Percentiles rank a stretch among this genome's conserved stretches.
Conservation (phyloP, 495 filamentous ascomycete species). For the Aspergillus sparsus region DNA sequence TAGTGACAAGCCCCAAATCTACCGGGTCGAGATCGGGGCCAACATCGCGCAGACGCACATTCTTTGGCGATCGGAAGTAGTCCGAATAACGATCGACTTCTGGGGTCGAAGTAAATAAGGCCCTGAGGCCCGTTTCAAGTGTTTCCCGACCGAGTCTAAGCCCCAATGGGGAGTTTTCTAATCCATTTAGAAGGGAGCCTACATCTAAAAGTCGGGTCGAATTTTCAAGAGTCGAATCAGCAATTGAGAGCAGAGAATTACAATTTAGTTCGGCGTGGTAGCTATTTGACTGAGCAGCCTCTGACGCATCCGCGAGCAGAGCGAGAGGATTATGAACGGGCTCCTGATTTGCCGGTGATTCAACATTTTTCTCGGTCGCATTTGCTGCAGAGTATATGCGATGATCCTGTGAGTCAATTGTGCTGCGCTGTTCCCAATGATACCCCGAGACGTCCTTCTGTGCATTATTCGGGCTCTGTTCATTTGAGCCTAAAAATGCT, state of each 20-base stretch:
- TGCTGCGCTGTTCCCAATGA: too few species aligned
- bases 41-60: conserved; percentile 37
- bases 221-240: background rate
- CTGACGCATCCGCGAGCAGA: conserved; percentile 29
- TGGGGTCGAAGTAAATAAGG: conserved; percentile 10
- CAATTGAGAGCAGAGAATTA: background rate
- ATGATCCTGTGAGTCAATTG: too few species aligned
- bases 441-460: too few species aligned
- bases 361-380: too few species aligned
- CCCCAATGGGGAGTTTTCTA: conserved; percentile 27
- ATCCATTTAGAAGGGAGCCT: conserved; percentile 18
- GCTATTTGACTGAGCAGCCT: conserved; percentile 18
- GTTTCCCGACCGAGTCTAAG: conserved; percentile 21
- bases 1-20: conserved; percentile 59
- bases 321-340: conserved; percentile 32
- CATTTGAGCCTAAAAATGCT: background rate
- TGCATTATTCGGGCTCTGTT: too few species aligned
- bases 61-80: conserved; percentile 23
- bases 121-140: conserved; percentile 23
- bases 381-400: too few species aligned
- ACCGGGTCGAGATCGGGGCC: conserved; percentile 63
- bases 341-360: conserved; percentile 5
- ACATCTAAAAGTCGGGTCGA: background rate
- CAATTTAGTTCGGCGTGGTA: background rate
- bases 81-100: conserved; percentile 18